A percentile compares a stretch with the other conserved stretches of the same genome.
Conservation (phyloP, 2,329 filamentous ascomycete species). For the Hymenotorrendiella dingleyae region DNA sequence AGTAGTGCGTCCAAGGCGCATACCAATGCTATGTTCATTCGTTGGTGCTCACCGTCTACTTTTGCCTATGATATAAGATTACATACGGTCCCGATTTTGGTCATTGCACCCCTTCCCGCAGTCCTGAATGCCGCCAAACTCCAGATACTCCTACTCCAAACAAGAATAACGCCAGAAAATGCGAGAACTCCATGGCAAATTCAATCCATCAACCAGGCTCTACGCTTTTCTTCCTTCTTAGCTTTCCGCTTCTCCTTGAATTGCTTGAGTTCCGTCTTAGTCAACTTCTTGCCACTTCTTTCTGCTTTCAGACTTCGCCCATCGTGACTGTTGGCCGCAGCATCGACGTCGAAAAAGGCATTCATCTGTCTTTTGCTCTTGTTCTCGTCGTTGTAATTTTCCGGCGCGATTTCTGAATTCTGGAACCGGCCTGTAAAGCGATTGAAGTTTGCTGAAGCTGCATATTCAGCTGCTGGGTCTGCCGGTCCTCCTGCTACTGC, state of each 20-base stretch:
- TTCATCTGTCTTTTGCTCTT: constrained; percentile 86
- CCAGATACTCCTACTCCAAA: background rate
- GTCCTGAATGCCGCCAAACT: background rate
- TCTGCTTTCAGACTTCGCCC: constrained; percentile 89
- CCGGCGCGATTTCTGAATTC: constrained; percentile 57
- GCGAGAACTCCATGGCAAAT: constrained; percentile 1
- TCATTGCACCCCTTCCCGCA: too few relatives aligned
- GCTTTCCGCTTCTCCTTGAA: constrained; percentile 87
- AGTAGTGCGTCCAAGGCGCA: too few relatives aligned
- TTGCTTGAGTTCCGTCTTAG: constrained; percentile 78
- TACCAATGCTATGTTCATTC: too few relatives aligned
- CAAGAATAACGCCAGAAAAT: constrained; percentile 6
- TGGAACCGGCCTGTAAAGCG: constrained; percentile 85
- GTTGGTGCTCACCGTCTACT: too few relatives aligned
- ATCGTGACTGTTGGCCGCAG: constrained; percentile 84
- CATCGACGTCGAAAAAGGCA: constrained; percentile 93
- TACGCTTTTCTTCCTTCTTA: constrained; percentile 88
- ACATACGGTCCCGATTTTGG: too few relatives aligned
- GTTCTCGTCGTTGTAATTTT: constrained; percentile 78
- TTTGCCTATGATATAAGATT: too few relatives aligned
- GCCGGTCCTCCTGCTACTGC: constrained; percentile 24
- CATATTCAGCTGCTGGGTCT: constrained; percentile 50
- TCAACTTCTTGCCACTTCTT: constrained; percentile 75
- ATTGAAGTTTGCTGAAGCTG: constrained; percentile 75
- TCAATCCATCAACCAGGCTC: constrained; percentile 86